Evolutionary conservation across 1,284 basidiomycete species (phyloP).

Genomic region (Pseudozyma tsukubaensis): DNA sequence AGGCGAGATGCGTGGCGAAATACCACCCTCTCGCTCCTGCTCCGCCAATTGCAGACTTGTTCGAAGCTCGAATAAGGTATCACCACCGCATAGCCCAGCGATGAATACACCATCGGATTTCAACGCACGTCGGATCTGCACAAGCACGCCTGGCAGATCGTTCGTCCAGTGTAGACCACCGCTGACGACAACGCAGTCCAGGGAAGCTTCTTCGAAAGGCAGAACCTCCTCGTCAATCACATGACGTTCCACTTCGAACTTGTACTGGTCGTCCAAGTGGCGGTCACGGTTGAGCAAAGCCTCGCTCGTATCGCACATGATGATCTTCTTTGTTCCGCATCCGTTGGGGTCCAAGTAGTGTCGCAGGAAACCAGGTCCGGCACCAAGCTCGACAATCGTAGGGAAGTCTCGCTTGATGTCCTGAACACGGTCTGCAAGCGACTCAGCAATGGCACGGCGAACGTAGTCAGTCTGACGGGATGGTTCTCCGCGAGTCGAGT

Average conservation of each 20-base stretch:
- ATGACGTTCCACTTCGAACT: conserved; percentile 60
- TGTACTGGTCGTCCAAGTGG: conserved; percentile 53
- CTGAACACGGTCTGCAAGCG: conserved; percentile 85
- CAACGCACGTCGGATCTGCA: conserved; percentile 87
- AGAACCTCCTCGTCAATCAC: conserved; percentile 65
- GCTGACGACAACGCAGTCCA: conserved; percentile 92
- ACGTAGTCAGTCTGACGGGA: conserved; percentile 91
- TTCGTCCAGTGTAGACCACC: conserved; percentile 97
- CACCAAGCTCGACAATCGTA: conserved; percentile 86
- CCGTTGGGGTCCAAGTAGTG: conserved; percentile 81
- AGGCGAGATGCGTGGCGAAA: conserved; percentile 92
- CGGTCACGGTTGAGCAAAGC: conserved; percentile 52
- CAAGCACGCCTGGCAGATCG: conserved; percentile 90
- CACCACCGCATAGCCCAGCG: conserved; percentile 93
- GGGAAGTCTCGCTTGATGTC: conserved; percentile 89
- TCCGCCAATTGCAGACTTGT: conserved; percentile 93
- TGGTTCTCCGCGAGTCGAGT: conserved; percentile 64
- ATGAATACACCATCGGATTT: conserved; percentile 94
- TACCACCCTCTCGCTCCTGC: conserved; percentile 91
- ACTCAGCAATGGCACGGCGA: conserved; percentile 87
- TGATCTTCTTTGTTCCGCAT: conserved; percentile 75
- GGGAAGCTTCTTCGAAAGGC: conserved; percentile 77
- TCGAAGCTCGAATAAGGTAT: conserved; percentile 93
- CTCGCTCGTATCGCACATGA: conserved; percentile 86
- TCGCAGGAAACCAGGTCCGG: conserved; percentile 93